Base-by-base conservation (phyloP, 192 early-diverging fungal genomes). In the Diversispora eburnea region DNA sequence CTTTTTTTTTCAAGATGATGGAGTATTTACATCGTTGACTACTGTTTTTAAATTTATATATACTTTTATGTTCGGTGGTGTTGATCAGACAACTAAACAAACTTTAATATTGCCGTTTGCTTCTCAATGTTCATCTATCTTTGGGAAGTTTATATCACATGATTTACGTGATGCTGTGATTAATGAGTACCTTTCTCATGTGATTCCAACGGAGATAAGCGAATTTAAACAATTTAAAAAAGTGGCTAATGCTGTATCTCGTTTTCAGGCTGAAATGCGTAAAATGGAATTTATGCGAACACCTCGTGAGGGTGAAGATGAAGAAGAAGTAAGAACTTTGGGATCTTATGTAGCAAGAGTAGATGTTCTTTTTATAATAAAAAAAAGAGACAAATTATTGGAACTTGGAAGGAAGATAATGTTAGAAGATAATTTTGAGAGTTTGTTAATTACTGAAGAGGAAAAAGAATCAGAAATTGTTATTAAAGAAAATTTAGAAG, bases 321-420 rank as follows among this genome's bases (percentile, higher is more conserved):
- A 73, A 0, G 79, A 78, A 1, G 59, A 77, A 9, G 74, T 67
- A 1, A 22, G 51, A 9, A 76, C 63, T 6, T 55, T 86, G 5
- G 67, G 63, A 1, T 59, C 71, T 2, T 86, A 84, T 79, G 86
- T 84, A 4, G 67, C 76, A 19, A 77, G 81, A 45, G 77, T 86
- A 43, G 86, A 88, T 66, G 19, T 78, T 2, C 83, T 84, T 43
- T 84, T 84, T 59, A 83, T 84, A 10, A 77, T 78, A 59, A 75
- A 76, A 51, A 79, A 81, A 48, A 65, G 83, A 17, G 79, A 83
- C 17, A 79, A 74, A 8, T 49, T 88, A 1, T 62, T 88, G 19
- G 72, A 78, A 17, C 46, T 77, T 45, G 86, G 79, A 25, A 75
- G 86, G 8, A 77, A 77, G 22, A 72, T 86, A 12, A 85, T 88